phyloP scores from a whole-genome alignment of 2,329 filamentous ascomycete species.

The Colletotrichum zoysiae region DNA sequence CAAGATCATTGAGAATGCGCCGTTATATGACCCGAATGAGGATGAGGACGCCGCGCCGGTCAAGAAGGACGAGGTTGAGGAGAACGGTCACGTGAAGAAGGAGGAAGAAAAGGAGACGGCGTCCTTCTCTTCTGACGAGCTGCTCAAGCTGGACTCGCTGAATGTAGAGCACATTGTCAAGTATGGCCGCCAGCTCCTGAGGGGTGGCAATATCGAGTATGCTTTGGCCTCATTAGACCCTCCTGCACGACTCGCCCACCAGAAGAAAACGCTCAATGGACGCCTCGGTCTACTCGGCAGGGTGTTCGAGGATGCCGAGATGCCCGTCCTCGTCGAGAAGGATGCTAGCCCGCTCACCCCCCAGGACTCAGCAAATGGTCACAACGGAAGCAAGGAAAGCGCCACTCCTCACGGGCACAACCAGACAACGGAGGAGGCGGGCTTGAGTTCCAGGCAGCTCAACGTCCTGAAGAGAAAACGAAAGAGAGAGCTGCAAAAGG shows the following conservation, averaged over 20 bases:
- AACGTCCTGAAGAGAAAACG: conserved; percentile 95
- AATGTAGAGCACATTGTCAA: conserved; percentile 85
- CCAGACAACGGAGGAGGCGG: conserved; percentile 71
- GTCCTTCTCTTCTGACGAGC: conserved; percentile 65
- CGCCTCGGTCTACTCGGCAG: conserved; percentile 88
- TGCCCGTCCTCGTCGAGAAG: conserved; percentile 67
- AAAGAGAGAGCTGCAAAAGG: conserved; percentile 89
- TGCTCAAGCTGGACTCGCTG: conserved; percentile 79
- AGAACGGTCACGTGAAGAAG: conserved; percentile 66
- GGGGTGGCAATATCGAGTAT: conserved; percentile 89
- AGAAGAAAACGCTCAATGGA: conserved; percentile 88
- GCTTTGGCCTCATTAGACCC: conserved; percentile 85
- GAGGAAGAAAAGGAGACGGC: conserved; percentile 68
- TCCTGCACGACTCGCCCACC: conserved; percentile 81
- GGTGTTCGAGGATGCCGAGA: conserved; percentile 85
- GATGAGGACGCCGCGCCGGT: conserved; percentile 67
- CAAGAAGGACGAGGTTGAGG: conserved; percentile 59
- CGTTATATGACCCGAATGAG: conserved; percentile 87
- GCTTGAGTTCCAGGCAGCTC: conserved; percentile 90
- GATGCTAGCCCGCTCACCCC: conserved; percentile 60
- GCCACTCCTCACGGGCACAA: conserved; percentile 51
- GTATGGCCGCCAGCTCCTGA: conserved; percentile 85
- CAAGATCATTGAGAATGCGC: conserved; percentile 91
- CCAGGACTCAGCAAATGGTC: conserved; percentile 56
- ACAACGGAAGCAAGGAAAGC: conserved; percentile 53